Base-by-base conservation (phyloP, 2,329 filamentous ascomycete species). In the Exophiala dermatitidis region DNA sequence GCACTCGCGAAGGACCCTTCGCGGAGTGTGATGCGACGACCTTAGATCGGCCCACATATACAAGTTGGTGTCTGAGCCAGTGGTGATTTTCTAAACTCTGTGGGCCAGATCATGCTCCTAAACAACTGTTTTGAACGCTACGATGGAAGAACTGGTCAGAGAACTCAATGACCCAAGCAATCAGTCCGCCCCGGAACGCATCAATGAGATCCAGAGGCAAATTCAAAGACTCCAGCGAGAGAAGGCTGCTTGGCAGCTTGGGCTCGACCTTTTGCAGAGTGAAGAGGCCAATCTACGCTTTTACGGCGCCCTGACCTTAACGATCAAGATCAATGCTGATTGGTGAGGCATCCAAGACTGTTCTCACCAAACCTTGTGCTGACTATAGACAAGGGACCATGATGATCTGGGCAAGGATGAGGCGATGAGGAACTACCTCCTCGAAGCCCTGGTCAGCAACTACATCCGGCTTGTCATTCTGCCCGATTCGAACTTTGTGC, bases 311-410 rank as follows among this genome's bases (percentile, higher is more conserved):
- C 77, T 96, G 54, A 97, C 91, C 0, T 85, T 96, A 61, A 94
- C 89, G 47, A 83, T 97, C 63, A 98, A 97, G 72, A 81, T 97
- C 54, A 96, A 97, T 67, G 85, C 84, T n/a, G 88, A 93, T 66
- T 88, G 84, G 85, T 86, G 72, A 59, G 52, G 19, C 19, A 12
- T 51, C 37, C 3, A n/a, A 41, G 37, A 51, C 32, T 28, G 7
- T 9, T 28, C 28, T n/a, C 34, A 26, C 36, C n/a, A 34, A 38
- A 12, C 46, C n/a, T 37, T 44, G 37, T 44, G 40, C 40, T 43
- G 40, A 49, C 7, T 5, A 7, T 2, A 28, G 36, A 9, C 26
- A 19, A 58, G 62, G 61, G 61, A 58, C 36, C 30, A 49, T 53
- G 63, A 68, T 52, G 64, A 67, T 3, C 59, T 76, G 31, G 67